A percentile compares a stretch with the other conserved stretches of the same genome.
These are phyloP conservation scores for Paramyrothecium sp. DNA, from an alignment of 2,329 filamentous ascomycete species.

Conservation along the genomic window DNA sequence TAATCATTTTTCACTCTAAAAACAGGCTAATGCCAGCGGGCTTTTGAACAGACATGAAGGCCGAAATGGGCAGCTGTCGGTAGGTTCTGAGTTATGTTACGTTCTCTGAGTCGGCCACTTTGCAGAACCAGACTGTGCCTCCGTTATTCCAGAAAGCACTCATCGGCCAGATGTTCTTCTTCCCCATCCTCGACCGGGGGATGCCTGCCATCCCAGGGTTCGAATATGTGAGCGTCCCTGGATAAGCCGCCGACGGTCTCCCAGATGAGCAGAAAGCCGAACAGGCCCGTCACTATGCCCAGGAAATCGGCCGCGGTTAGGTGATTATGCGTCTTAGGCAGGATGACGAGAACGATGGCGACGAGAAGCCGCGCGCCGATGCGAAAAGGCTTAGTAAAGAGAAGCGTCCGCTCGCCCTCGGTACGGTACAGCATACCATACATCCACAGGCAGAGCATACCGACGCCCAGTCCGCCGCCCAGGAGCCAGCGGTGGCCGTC, in stretches of 20 bases:
- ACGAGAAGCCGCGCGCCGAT: constrained; percentile 31
- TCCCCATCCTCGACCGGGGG: constrained; percentile 21
- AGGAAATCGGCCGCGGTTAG: constrained; percentile 32
- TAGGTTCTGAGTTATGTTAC: too few relatives aligned
- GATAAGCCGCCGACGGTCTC: constrained; percentile 37
- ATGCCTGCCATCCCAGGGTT: constrained; percentile 28
- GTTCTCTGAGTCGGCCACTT: too few relatives aligned
- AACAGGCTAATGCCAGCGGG: too few relatives aligned
- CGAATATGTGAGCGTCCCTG: constrained; percentile 26
- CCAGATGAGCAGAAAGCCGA: constrained; percentile 41
- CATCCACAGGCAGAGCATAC: constrained; percentile 41
- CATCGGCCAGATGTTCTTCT: constrained; percentile 2
- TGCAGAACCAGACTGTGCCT: too few relatives aligned
- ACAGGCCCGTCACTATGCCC: constrained; percentile 39
- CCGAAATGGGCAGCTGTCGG: too few relatives aligned
- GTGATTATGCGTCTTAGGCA: constrained; percentile 32
- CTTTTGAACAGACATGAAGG: too few relatives aligned
- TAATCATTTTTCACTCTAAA: too few relatives aligned
- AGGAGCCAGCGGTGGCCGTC: constrained; percentile 45
- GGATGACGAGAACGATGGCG: constrained; percentile 27
- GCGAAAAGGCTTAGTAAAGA: constrained; percentile 31
- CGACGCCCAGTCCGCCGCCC: constrained; percentile 42
- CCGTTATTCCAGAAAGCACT: background rate
- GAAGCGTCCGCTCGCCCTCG: constrained; percentile 30
- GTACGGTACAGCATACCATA: constrained; percentile 40